These are phyloP conservation scores for Clavulina sp. DNA, from an alignment of 768 basidiomycete species.

Conservation along the genomic window DNA sequence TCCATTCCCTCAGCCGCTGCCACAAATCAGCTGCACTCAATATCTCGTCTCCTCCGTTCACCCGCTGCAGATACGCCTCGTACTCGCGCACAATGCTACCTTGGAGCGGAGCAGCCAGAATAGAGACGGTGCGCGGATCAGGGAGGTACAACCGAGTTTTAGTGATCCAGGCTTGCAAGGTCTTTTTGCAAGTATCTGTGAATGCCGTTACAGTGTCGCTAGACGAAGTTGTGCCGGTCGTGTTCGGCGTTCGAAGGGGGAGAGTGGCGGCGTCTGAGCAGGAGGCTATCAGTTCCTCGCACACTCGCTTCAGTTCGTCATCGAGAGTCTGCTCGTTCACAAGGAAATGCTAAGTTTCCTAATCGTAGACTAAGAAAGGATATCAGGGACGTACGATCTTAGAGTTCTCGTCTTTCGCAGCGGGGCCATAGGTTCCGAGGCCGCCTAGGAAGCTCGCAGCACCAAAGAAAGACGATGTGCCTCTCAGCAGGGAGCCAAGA, in stretches of 20 bases:
- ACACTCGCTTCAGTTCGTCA: constrained; percentile 62
- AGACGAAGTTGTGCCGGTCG: constrained; percentile 33
- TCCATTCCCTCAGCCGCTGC: no score
- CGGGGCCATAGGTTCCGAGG: constrained; percentile 40
- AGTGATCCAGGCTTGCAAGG: constrained; percentile 35
- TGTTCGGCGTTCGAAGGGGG: constrained; percentile 25
- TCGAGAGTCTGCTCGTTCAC: constrained; percentile 35
- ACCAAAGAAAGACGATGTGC: constrained; percentile 37
- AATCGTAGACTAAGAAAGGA: constrained; percentile 26
- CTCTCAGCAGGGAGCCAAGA: constrained; percentile 37
- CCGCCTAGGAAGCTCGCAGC: constrained; percentile 20
- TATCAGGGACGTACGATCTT: constrained; percentile 2
- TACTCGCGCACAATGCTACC: constrained; percentile 64
- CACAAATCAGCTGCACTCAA: no score
- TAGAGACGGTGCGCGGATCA: constrained; percentile 57
- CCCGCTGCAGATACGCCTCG: constrained; percentile 38
- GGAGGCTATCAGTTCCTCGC: constrained; percentile 63
- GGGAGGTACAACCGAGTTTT: constrained; percentile 63
- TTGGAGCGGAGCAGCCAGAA: constrained; percentile 60
- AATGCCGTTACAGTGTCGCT: constrained; percentile 37
- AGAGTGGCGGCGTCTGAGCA: constrained; percentile 40
- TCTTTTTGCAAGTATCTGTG: constrained; percentile 33
- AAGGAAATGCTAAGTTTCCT: constrained; percentile 43
- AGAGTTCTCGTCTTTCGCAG: constrained; percentile 21
- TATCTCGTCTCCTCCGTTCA: no score